These are phyloP conservation scores for Saraca asoca DNA, from an alignment of 331 rosid genomes.

Conservation along the genomic window DNA sequence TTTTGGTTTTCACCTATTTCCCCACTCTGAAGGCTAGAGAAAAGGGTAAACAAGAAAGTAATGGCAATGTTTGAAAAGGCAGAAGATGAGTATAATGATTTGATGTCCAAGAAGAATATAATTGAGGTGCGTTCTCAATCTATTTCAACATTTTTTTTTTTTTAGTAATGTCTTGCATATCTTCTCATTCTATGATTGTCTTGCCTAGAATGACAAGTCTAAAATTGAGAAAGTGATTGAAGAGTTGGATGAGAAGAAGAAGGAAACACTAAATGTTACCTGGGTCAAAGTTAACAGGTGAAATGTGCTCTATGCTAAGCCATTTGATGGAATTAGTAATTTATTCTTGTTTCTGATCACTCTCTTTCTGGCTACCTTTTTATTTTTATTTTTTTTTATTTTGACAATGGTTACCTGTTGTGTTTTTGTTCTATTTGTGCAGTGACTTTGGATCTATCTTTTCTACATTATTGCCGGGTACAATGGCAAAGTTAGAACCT, in stretches of 20 bases:
- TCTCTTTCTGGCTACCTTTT: conserved; percentile 4
- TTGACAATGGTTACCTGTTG: conserved; percentile 18
- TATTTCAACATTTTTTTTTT: conserved; percentile 20
- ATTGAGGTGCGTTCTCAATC: conserved; percentile 72
- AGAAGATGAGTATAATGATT: conserved; percentile 92
- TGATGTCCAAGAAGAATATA: conserved; percentile 90
- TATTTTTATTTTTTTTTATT: too few relatives aligned
- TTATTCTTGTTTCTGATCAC: conserved; percentile 13
- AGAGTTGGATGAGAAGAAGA: conserved; percentile 97
- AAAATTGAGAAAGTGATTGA: conserved; percentile 96
- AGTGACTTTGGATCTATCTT: conserved; percentile 98
- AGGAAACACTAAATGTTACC: conserved; percentile 91
- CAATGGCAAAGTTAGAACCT: conserved; percentile 95
- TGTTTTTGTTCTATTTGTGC: conserved; percentile 25
- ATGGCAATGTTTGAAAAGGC: conserved; percentile 99
- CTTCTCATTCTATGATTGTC: conserved; percentile 39
- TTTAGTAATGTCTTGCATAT: conserved; percentile 34
- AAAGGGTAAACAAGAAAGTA: conserved; percentile 97
- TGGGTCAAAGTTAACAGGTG: conserved; percentile 91
- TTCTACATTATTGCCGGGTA: conserved; percentile 92
- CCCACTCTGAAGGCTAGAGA: conserved; percentile 75
- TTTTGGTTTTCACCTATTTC: conserved; percentile 16
- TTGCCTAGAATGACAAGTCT: conserved; percentile 81
- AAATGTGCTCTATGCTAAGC: conserved; percentile 28
- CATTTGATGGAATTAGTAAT: conserved; percentile 23